Conservation (phyloP, 2,329 filamentous ascomycete species). For the Nemania bipapillata region DNA sequence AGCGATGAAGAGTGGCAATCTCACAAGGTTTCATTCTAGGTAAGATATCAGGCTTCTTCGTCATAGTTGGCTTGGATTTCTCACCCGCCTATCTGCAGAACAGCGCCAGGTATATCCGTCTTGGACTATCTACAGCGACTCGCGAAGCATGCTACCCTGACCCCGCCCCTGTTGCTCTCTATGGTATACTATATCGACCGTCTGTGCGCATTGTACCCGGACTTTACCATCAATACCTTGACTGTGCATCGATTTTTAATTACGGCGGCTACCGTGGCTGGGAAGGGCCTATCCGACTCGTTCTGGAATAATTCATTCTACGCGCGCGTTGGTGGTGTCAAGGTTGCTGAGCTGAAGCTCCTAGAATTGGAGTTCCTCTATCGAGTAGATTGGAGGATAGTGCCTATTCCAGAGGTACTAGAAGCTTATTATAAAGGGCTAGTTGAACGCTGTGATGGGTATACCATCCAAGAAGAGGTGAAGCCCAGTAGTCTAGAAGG, state of each 20-base stretch:
- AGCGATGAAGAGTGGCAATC: constrained; percentile 82
- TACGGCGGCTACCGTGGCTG: constrained; percentile 91
- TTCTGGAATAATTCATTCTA: constrained; percentile 99
- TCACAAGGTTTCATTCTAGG: constrained; percentile 96
- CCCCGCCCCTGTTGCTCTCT: constrained; percentile 91
- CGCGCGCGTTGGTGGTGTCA: constrained; percentile 90
- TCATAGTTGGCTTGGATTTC: background rate
- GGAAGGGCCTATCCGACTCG: constrained; percentile 93
- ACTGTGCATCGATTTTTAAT: constrained; percentile 98
- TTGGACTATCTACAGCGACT: constrained; percentile 91
- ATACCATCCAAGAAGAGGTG: constrained; percentile 60
- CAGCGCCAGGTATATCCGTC: constrained; percentile 89
- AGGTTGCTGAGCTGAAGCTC: constrained; percentile 86
- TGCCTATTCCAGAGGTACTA: constrained; percentile 91
- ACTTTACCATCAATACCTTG: constrained; percentile 94
- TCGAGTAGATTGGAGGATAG: constrained; percentile 94
- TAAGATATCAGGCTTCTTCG: constrained; percentile 53
- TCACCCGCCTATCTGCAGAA: constrained; percentile 53
- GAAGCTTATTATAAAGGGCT: constrained; percentile 93
- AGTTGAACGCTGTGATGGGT: constrained; percentile 73
- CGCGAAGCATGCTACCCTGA: constrained; percentile 91
- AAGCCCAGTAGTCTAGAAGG: constrained; percentile 46
- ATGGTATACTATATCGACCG: constrained; percentile 99
- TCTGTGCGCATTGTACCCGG: constrained; percentile 88
- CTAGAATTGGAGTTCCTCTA: constrained; percentile 94